Evolutionary conservation across 192 early-diverging fungal genomes (phyloP), one percentile per base, ranked within the genome.

Genomic region (Coemansia javaensis): DNA sequence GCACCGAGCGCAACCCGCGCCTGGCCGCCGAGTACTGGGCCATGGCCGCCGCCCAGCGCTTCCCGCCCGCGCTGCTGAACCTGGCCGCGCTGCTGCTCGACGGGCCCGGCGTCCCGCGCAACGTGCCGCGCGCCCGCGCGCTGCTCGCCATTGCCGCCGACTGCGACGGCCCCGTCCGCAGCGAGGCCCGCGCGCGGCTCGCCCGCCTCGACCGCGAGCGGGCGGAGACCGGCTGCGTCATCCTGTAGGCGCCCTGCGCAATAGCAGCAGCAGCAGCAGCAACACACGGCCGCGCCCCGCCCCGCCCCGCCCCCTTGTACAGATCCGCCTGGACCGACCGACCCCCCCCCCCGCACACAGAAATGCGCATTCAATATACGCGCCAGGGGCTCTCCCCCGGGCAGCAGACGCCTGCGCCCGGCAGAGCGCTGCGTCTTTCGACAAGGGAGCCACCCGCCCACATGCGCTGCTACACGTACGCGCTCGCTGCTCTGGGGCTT

Each of bases 21-120:
- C 39, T 73, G 32, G 62, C 57, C 1, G 44, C 56, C 4, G 69
- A 73, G 37, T 73, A 61, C 30, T 56, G 50, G 61, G 21, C 20
- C 7, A 48, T 73, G 52, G 62, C 69, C 0, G 53, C 62, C 3
- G 61, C 53, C 0, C 43, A 53, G 22, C 34, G 40, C 32, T 60
- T 65, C 16, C 61, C 56, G 0, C 18, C 57, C 2, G 62, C 69
- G 1, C 50, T 64, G 49, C 35, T 73, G 12, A 65, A 52, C 10
- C 25, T 73, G 43, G 50, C 53, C 40, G 55, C 48, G 34, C 42
- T 73, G n/a, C 38, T 52, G 36, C 25, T 43, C 0, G 56, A 59
- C 16, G 69, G 62, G 3, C 43, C 45, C 12, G 57, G 40, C 3
- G 45, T 61, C 0, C 32, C 41, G 1, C 36, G 25, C 17, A 13